Evolutionary conservation across 2,329 filamentous ascomycete genomes (phyloP).

Genomic region (Alternaria consortialis): DNA sequence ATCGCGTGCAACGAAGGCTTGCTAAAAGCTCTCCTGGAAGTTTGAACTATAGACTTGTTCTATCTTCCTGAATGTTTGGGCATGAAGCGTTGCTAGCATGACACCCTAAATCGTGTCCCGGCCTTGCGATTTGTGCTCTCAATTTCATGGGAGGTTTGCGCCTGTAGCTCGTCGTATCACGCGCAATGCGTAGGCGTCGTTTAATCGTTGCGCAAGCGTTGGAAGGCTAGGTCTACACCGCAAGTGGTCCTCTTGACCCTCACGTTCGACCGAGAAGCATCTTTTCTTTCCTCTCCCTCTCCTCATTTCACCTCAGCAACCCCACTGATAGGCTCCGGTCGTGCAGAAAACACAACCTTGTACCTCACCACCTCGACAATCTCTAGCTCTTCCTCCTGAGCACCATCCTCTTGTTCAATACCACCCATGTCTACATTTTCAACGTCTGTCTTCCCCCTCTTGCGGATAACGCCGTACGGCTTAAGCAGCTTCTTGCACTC

Average conservation of each 20-base stretch:
- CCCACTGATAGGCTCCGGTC: constrained; percentile 79
- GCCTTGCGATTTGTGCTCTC: not conserved
- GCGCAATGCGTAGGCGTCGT: not conserved
- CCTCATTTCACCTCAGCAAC: constrained; percentile 25
- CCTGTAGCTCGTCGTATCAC: not conserved
- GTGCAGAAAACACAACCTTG: constrained; percentile 83
- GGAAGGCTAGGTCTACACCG: not conserved
- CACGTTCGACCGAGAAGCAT: not conserved
- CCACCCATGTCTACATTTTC: constrained; percentile 42
- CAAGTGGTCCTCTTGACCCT: not conserved
- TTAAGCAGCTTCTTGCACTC: constrained; percentile 87
- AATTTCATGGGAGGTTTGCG: not conserved
- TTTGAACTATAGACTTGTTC: not conserved
- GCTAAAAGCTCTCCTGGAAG: not conserved
- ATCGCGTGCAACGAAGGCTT: not conserved
- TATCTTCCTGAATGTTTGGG: not conserved
- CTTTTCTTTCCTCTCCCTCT: not conserved
- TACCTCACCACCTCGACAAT: constrained; percentile 87
- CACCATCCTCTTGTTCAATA: constrained; percentile 16
- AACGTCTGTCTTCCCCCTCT: constrained; percentile 40
- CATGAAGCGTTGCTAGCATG: not conserved
- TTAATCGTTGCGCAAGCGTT: not conserved
- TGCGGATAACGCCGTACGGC: constrained; percentile 79
- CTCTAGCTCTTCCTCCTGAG: constrained; percentile 68
- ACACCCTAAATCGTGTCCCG: not conserved